Base-by-base conservation (phyloP, 164 flowering plant species). In the Amborella trichopoda region DNA sequence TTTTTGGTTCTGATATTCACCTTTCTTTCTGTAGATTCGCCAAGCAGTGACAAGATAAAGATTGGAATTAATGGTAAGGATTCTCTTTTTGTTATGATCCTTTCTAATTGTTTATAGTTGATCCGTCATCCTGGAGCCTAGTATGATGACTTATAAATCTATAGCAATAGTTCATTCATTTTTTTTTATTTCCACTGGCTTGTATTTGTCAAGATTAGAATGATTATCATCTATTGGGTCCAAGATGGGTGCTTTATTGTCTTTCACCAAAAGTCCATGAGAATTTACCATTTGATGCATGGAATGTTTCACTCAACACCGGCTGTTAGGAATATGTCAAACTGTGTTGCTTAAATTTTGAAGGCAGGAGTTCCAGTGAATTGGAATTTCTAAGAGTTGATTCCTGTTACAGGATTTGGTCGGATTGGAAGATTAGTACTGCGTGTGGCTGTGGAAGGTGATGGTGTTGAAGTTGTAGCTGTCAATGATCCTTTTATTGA, bases 401-500 rank as follows among this genome's bases (percentile, higher is more conserved):
- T 4, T 8, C 23, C 16, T 21, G 3, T 26, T 48, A 60, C 70
- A 91, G 99, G 99, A 57, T 91, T 91, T 84, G 99, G 99, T 33
- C 81, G 99, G 34, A 91, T 91, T 65, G 99, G 99, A 49, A 75
- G 99, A 59, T 54, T 91, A 68, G 95, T 87, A 34, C 66, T 91
- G 22, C 75, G 96, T 43, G 54, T 87, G 20, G 96, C 99, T 36
- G 61, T 70, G 23, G 58, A 53, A 38, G 78, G 96, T 64, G 85
- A 87, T 74, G 96, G 87, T 55, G 65, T 91, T 48, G 95, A 84
- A 19, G 94, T 91, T 44, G 95, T 91, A 12, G 96, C 95, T 4
- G 83, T 91, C 46, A 91, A 91, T 54, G 99, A 91, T 59, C 99
- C 96, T 40, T 91, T 87, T 51, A 68, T 91, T 60, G 94, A 87